Evolutionary conservation across 106 monocot species (phyloP).

Genomic region (Acorus calamus): DNA sequence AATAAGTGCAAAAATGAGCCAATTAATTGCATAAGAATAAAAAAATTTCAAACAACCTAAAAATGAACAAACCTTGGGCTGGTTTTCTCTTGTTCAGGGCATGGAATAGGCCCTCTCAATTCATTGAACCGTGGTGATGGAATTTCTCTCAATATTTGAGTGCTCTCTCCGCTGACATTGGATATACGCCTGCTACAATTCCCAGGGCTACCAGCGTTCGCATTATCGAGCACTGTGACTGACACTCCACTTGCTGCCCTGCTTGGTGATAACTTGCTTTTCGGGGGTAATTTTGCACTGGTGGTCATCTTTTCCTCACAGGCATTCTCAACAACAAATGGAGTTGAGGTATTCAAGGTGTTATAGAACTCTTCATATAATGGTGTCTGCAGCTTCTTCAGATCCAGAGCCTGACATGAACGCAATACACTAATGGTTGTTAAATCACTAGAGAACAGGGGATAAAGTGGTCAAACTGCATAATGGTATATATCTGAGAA

Average conservation of each 20-base stretch:
- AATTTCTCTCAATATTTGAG: constrained; percentile 57
- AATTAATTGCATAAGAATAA: not conserved
- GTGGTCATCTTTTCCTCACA: constrained; percentile 32
- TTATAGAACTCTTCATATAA: constrained; percentile 88
- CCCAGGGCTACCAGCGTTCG: constrained; percentile 17
- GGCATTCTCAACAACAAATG: constrained; percentile 10
- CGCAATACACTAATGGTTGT: too few relatives aligned
- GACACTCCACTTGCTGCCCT: constrained; percentile 16
- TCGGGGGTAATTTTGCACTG: constrained; percentile 44
- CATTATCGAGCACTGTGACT: constrained; percentile 3
- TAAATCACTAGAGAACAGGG: too few relatives aligned
- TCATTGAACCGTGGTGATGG: constrained; percentile 59
- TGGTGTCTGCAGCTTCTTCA: constrained; percentile 94
- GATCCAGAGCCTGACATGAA: constrained; percentile 63
- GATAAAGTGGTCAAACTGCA: too few relatives aligned
- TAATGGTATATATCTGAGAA: too few relatives aligned
- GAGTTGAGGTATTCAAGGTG: constrained; percentile 42
- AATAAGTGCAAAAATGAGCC: not conserved
- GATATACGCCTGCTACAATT: constrained; percentile 28
- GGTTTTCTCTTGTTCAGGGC: constrained; percentile 21
- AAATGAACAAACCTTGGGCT: constrained; percentile 44
- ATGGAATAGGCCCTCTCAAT: constrained; percentile 28
- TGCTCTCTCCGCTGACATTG: constrained; percentile 18
- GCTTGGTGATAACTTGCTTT: constrained; percentile 41
- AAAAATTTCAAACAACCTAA: not conserved